Percentiles rank a stretch among this genome's conserved stretches.
Conservation (phyloP, 192 early-diverging fungal species). For the Umbelopsis vinacea region DNA sequence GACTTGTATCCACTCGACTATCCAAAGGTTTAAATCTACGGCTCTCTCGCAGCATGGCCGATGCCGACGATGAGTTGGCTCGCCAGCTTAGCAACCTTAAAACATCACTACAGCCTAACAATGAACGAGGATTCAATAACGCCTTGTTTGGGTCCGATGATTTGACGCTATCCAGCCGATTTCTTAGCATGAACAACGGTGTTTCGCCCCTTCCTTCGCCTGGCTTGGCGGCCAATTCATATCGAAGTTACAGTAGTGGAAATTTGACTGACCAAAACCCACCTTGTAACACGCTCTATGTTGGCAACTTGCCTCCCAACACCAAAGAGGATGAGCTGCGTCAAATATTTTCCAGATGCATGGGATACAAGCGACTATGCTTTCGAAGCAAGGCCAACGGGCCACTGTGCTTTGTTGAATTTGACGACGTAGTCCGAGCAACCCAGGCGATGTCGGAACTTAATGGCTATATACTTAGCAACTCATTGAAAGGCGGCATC, state of each 20-base stretch:
- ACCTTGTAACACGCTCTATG: constrained; percentile 99
- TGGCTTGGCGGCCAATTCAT: constrained; percentile 30
- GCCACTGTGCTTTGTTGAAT: constrained; percentile 99
- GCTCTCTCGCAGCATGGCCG: constrained; percentile 10
- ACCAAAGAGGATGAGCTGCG: constrained; percentile 91
- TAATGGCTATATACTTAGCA: constrained; percentile 81
- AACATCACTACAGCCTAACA: constrained; percentile 50
- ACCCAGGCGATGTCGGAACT: constrained; percentile 87
- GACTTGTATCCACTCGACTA: not conserved
- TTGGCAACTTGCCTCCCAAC: constrained; percentile 91
- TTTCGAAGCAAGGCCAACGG: constrained; percentile 90
- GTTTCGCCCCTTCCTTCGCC: constrained; percentile 41
- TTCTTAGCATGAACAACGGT: constrained; percentile 48
- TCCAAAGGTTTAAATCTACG: constrained; percentile 1
- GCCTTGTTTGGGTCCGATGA: constrained; percentile 50
- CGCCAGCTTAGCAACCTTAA: constrained; percentile 48
- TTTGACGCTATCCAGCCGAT: constrained; percentile 41
- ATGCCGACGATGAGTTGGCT: constrained; percentile 31
- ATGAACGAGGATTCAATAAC: constrained; percentile 51
- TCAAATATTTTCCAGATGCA: constrained; percentile 75
- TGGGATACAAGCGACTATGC: constrained; percentile 90
- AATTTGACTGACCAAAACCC: constrained; percentile 91
- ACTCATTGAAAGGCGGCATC: constrained; percentile 92
- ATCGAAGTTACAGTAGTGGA: constrained; percentile 51
- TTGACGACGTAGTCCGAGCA: constrained; percentile 92